Conservation (phyloP, 148 eudicot species). For the Bassia scoparia region DNA sequence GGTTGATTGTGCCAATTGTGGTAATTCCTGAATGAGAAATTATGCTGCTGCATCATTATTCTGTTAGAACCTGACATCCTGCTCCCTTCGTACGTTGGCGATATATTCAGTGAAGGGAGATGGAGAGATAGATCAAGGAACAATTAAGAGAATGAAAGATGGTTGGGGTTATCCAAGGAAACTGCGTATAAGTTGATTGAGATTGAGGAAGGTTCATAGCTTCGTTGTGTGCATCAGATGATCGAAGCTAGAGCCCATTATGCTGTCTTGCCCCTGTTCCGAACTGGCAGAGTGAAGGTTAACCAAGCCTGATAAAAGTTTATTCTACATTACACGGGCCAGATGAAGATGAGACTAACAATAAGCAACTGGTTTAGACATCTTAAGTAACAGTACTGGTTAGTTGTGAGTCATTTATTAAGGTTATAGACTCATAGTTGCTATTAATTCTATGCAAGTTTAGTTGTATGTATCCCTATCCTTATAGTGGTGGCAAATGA, state of each 20-base stretch:
- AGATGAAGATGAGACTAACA: slow-evolving; percentile 29
- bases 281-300: slow-evolving; percentile 68
- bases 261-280: slow-evolving; percentile 41
- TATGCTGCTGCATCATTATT: slow-evolving; percentile 69
- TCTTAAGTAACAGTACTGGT: too few relatives aligned
- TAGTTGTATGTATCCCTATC: too few relatives aligned
- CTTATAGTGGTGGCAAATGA: too few relatives aligned
- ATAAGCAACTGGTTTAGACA: slow-evolving; percentile 4
- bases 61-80: slow-evolving; percentile 49
- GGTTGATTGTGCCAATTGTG: slow-evolving; percentile 73
- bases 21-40: slow-evolving; percentile 57
- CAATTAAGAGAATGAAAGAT: slow-evolving; percentile 69
- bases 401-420: too few relatives aligned
- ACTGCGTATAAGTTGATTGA: slow-evolving; percentile 87
- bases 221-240: slow-evolving; percentile 65
- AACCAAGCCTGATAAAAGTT: slow-evolving; percentile 53
- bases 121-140: slow-evolving; percentile 74
- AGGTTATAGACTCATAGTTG: too few relatives aligned
- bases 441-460: too few relatives aligned
- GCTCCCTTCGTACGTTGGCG: slow-evolving; percentile 61
- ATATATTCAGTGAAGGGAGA: slow-evolving; percentile 64
- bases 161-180: slow-evolving; percentile 56
- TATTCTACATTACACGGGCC: slow-evolving; percentile 34
- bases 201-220: slow-evolving; percentile 62
- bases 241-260: slow-evolving; percentile 45